Evolutionary conservation across 306 rosid genomes (phyloP).

Genomic region (Medicago ruthenica): DNA sequence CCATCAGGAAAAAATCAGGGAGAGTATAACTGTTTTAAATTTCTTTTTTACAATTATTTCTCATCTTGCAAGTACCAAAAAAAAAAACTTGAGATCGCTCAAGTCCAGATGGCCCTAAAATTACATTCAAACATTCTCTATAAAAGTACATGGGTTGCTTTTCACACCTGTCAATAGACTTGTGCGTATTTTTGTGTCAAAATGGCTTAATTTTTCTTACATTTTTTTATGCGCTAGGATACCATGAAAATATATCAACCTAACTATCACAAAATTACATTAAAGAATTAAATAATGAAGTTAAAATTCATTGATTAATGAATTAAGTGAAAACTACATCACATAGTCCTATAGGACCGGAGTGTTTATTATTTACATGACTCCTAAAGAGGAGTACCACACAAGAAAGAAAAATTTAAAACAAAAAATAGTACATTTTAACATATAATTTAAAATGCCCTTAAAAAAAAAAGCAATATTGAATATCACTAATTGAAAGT

Average conservation of each 20-base stretch:
- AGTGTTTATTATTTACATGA: neutral
- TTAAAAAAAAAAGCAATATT: neutral
- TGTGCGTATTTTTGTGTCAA: neutral
- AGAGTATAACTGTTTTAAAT: no score
- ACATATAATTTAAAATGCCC: constrained; percentile 18
- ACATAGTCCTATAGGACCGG: neutral
- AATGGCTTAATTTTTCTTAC: neutral
- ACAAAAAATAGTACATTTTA: neutral
- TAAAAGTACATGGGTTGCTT: no score
- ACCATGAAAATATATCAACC: neutral
- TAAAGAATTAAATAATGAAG: neutral
- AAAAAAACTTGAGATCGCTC: no score
- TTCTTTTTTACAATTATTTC: no score
- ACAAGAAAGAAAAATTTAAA: neutral
- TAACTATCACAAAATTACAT: neutral
- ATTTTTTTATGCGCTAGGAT: neutral
- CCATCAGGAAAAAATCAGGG: no score
- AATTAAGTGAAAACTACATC: constrained; percentile 24
- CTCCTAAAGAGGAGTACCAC: neutral
- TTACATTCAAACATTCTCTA: no score
- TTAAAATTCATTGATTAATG: constrained; percentile 4
- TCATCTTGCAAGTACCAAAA: no score
- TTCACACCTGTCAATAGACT: no score
- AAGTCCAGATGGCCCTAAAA: no score
- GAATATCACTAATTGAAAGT: neutral